Evolutionary conservation across 306 rosid species (phyloP).

Genomic region (Senna siamea): DNA sequence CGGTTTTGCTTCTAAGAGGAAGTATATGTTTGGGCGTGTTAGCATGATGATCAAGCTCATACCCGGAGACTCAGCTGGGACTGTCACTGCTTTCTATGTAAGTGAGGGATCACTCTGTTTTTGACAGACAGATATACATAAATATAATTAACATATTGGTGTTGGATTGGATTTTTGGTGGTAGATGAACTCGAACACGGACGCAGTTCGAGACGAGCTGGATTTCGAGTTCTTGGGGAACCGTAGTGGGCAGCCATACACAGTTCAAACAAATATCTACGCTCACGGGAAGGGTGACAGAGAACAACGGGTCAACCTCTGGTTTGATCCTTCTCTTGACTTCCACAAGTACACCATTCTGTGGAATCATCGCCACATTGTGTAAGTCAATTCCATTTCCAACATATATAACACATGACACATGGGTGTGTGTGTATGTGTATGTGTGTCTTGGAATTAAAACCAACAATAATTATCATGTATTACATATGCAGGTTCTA

Average conservation of each 20-base stretch:
- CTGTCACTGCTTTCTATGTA: constrained; percentile 95
- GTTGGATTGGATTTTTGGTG: background rate
- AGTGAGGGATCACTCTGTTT: background rate
- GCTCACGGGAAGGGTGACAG: constrained; percentile 86
- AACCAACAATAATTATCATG: too few relatives aligned
- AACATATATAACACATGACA: too few relatives aligned
- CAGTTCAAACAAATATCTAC: constrained; percentile 89
- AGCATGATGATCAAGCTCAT: constrained; percentile 97
- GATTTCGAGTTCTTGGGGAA: constrained; percentile 98
- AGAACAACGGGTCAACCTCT: constrained; percentile 88
- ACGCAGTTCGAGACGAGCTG: constrained; percentile 71
- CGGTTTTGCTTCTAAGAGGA: constrained; percentile 80
- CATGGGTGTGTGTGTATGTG: background rate
- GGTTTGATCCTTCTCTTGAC: constrained; percentile 87
- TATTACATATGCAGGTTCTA: constrained; percentile 59
- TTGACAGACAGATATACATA: too few relatives aligned
- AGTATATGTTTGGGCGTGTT: constrained; percentile 85
- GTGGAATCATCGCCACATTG: constrained; percentile 77
- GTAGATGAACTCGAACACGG: constrained; percentile 76
- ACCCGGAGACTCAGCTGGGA: constrained; percentile 94
- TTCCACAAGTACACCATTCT: constrained; percentile 80
- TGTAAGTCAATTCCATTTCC: constrained; percentile 51
- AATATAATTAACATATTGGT: background rate
- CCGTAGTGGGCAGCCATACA: constrained; percentile 83
- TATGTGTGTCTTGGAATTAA: too few relatives aligned